phyloP scores from a whole-genome alignment of 192 early-diverging fungal species.

The Coemansia sp. region DNA sequence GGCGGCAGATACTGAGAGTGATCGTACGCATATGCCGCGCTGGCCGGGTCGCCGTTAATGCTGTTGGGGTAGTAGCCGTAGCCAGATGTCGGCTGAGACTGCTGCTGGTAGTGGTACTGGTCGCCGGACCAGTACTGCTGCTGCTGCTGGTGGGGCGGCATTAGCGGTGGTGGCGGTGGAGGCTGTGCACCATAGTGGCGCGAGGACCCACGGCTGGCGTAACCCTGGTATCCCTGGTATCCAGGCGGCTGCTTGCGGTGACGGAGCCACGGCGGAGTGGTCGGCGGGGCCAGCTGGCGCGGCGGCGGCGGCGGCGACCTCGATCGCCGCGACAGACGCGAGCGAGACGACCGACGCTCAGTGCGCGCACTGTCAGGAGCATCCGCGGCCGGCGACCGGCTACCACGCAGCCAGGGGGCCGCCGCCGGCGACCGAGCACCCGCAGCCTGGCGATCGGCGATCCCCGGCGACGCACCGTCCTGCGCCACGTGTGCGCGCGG shows the following conservation, averaged over 20 bases:
- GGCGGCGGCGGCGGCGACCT: conserved; percentile 20
- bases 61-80: too few relatives aligned
- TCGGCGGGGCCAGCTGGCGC: conserved; percentile 21
- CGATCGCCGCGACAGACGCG: conserved; percentile 8
- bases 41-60: too few relatives aligned
- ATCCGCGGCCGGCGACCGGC: conserved; percentile 6
- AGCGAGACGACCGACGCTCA: conserved; percentile 4
- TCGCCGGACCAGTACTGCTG: too few relatives aligned
- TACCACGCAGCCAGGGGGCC: conserved; percentile 31
- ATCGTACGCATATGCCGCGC: too few relatives aligned
- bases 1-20: too few relatives aligned
- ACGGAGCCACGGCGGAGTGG: conserved; percentile 40
- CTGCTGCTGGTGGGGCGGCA: conserved; percentile 4
- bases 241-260: conserved; percentile 12
- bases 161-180: neutral
- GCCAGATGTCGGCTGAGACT: too few relatives aligned
- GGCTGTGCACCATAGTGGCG: neutral
- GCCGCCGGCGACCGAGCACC: conserved; percentile 16
- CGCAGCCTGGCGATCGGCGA: too few relatives aligned
- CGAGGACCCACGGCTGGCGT: conserved; percentile 8
- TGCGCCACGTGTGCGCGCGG: too few relatives aligned
- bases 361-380: neutral
- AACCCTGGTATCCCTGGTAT: conserved; percentile 12
- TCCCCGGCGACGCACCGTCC: too few relatives aligned
- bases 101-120: too few relatives aligned